These are phyloP conservation scores for Multifurca ochricompacta DNA, from an alignment of 768 basidiomycete genomes.

Conservation along the genomic window DNA sequence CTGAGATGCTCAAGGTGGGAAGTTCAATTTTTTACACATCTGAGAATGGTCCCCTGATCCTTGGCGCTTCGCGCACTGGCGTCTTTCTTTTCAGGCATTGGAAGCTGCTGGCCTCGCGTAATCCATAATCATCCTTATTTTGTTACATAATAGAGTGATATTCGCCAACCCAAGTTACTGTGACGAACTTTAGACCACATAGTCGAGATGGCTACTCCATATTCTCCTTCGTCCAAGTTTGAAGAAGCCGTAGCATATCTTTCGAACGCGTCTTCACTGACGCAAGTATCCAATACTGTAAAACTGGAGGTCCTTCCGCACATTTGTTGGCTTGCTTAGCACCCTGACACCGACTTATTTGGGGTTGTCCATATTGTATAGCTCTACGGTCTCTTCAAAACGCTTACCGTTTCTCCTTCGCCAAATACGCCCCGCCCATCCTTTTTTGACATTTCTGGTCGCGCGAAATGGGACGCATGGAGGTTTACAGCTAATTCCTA, in stretches of 20 bases:
- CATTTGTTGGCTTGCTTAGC: constrained; percentile 12
- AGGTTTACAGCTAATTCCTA: constrained; percentile 42
- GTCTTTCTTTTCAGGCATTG: constrained; percentile 68
- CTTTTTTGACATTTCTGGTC: constrained; percentile 69
- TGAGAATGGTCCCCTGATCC: constrained; percentile 6
- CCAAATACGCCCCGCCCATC: constrained; percentile 59
- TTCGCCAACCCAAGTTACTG: constrained; percentile 11
- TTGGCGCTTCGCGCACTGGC: constrained; percentile 12
- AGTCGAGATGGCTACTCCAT: constrained; percentile 20
- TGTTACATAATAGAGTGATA: constrained; percentile 34
- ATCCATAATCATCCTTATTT: constrained; percentile 21
- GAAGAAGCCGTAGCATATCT: constrained; percentile 57
- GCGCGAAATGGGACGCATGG: constrained; percentile 91
- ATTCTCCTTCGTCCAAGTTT: constrained; percentile 38
- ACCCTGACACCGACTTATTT: constrained; percentile 15
- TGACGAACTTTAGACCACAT: constrained; percentile 3
- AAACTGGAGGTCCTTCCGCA: constrained; percentile 64
- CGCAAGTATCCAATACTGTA: constrained; percentile 46
- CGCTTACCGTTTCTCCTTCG: constrained; percentile 47
- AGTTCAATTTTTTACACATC: neutral
- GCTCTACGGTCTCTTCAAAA: constrained; percentile 85
- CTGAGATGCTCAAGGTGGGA: constrained; percentile 78
- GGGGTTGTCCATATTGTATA: constrained; percentile 26
- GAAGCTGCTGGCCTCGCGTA: constrained; percentile 64
- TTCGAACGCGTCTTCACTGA: constrained; percentile 45